Evolutionary conservation across 768 basidiomycete genomes (phyloP), one percentile per base, ranked within the genome.

Genomic region (Pleurotus platypus): DNA sequence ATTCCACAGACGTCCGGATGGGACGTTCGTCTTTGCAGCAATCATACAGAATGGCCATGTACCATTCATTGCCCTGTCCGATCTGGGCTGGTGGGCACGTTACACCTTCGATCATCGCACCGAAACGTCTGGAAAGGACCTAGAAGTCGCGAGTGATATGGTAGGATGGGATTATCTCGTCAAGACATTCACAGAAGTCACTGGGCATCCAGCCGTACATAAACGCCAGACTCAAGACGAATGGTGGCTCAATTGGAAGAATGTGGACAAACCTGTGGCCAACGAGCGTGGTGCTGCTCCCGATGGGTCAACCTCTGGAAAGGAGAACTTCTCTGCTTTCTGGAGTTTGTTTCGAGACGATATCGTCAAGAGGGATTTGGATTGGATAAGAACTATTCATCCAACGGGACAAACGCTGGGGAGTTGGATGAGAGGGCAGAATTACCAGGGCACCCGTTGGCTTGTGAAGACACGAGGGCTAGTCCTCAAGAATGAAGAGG

Each of bases 321-420:
- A 63, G 43, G 63, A 77, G 66, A 79, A 75, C 62, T 80, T 79
- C 63, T 65, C 66, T 20, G 73, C 67, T 3, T 79, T 73, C 65
- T 81, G 75, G 76, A 67, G 67, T 9, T 55, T 72, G 49, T 81
- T 69, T 68, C 63, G 75, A 26, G 80, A 81, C 49, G 72, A 74
- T 58, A 61, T 79, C 37, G 62, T 81, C 40, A 69, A 65, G 61
- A 66, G 74, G 60, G 74, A 81, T 58, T 72, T 77, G 70, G 72
- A 73, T 5, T 79, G 78, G 76, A 67, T 80, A 22, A 63, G 71
- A 50, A 67, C 63, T 15, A 62, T 77, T 13, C 69, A 79, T 63
- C 75, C 78, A 0, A 60, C 62, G 6, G 63, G 65, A 2, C 58
- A 71, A 47, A 72, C 70, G 1, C 60, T 78, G 24, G 76, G 76